Evolutionary conservation across 352 stramenopile genomes (phyloP), one percentile per base, ranked within the genome.

Genomic region (Phytopythium boreale): DNA sequence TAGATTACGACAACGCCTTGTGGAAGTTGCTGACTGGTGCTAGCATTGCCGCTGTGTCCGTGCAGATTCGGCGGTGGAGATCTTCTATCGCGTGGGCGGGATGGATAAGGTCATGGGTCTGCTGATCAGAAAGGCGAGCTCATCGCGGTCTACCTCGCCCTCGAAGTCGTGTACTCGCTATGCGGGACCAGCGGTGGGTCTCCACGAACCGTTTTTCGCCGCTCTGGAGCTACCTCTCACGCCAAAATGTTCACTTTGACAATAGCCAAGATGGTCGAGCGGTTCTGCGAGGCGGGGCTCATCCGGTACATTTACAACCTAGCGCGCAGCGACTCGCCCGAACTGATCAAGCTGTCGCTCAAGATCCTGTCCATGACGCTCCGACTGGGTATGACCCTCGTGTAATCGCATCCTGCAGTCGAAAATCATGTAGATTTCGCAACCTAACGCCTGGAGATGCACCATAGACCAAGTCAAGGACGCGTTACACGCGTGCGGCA

Each of bases 321-420:
- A 12, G 62, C 67, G 0, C 76, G 77, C 19, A 70, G 71, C 10
- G 68, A 75, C 1, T 46, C 70, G 19, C 41, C 70, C 12, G 70
- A 80, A 20, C 67, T 87, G 12, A 71, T 77, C 15, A 63, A 88
- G 4, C 58, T 75, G 2, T 74, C 79, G 12, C 76, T 90, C 22
- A 85, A 85, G 27, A 72, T 87, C 43, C 52, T 90, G 27, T 73
- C 76, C 11, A 69, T 86, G 59, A 79, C 74, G 1, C 64, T 90
- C 1, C 70, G 66, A 17, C 63, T 88, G n/a, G 60, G 81, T 90
- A 49, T 26, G 74, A 64, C 15, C 14, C 19, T 41, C 24, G 2
- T 46, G 17, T 8, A 22, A 12, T 58, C 14, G 2, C 36, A 36
- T 8, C 2, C 43, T 49, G 7, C 3, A 34, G 29, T 8, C 29